These are phyloP conservation scores for Rutstroemia sp. DNA, from an alignment of 2,329 filamentous ascomycete genomes.

Conservation along the genomic window DNA sequence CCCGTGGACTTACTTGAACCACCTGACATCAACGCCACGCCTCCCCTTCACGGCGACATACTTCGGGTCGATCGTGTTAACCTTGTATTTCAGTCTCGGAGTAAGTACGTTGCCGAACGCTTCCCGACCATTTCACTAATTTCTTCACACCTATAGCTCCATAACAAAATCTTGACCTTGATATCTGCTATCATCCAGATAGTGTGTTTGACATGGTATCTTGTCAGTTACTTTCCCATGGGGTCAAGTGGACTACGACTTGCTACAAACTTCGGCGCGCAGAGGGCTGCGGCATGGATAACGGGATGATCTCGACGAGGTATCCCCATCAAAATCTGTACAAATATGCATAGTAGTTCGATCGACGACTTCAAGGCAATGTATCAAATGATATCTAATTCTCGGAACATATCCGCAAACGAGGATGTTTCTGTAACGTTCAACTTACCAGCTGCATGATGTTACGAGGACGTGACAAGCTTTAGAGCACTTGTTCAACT, in stretches of 20 bases:
- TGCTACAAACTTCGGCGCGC: constrained; percentile 78
- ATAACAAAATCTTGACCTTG: constrained; percentile 77
- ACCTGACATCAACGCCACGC: constrained; percentile 76
- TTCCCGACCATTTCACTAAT: constrained; percentile 10
- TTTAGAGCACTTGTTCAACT: neutral
- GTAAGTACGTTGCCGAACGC: constrained; percentile 49
- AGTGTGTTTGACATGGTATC: constrained; percentile 79
- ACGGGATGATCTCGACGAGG: constrained; percentile 46
- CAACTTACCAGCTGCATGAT: neutral
- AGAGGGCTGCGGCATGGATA: constrained; percentile 83
- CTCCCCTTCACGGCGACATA: constrained; percentile 91
- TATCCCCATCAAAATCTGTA: neutral
- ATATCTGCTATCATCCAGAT: constrained; percentile 79
- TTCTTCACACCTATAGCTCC: constrained; percentile 50
- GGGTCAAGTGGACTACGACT: constrained; percentile 81
- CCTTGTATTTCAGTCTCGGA: constrained; percentile 84
- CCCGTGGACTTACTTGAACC: constrained; percentile 71
- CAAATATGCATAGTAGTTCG: neutral
- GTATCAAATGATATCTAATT: constrained; percentile 1
- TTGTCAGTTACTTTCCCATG: constrained; percentile 98
- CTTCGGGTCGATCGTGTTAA: constrained; percentile 86
- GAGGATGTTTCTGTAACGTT: neutral
- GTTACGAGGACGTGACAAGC: neutral
- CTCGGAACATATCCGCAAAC: constrained; percentile 3
- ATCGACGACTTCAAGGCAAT: neutral